A percentile compares a stretch with the other conserved stretches of the same genome.
Conservation (phyloP, 108 stramenopile species). For the Hondaea fermentalgiana region DNA sequence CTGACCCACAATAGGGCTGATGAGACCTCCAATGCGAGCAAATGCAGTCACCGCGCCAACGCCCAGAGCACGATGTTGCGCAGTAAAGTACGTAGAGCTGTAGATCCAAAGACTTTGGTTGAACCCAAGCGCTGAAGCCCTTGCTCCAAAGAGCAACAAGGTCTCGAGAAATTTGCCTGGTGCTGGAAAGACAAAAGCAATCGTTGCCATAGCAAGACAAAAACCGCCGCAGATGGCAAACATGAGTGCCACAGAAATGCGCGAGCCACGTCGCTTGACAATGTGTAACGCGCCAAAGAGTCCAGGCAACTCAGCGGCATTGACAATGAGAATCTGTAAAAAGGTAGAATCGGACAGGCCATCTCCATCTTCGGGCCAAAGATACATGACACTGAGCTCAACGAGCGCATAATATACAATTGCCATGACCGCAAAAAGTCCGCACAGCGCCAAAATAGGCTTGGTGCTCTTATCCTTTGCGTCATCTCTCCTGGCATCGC, state of each 20-base stretch:
- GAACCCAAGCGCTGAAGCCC: not conserved
- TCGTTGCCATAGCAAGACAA: not conserved
- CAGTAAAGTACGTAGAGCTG: not conserved
- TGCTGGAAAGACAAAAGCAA: not conserved
- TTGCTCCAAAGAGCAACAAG: not conserved
- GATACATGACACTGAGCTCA: not conserved
- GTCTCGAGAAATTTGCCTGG: not conserved
- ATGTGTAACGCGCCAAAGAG: not conserved
- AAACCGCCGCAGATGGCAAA: not conserved
- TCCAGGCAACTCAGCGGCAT: not conserved
- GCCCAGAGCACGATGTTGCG: not conserved
- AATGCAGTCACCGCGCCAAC: not conserved
- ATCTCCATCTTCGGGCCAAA: not conserved
- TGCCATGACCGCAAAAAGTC: not conserved
- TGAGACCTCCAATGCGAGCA: not conserved
- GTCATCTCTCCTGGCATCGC: not conserved
- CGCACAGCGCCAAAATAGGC: not conserved
- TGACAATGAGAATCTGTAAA: not conserved
- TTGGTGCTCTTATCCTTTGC: not conserved
- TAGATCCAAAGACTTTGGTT: not conserved
- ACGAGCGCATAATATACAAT: not conserved
- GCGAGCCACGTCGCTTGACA: not conserved
- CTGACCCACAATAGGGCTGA: not conserved
- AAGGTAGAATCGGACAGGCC: not conserved
- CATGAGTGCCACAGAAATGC: not conserved